A percentile compares a stretch with the other conserved stretches of the same genome.
phyloP scores from a whole-genome alignment of 2,329 filamentous ascomycete genomes.

The Balansia obtecta region DNA sequence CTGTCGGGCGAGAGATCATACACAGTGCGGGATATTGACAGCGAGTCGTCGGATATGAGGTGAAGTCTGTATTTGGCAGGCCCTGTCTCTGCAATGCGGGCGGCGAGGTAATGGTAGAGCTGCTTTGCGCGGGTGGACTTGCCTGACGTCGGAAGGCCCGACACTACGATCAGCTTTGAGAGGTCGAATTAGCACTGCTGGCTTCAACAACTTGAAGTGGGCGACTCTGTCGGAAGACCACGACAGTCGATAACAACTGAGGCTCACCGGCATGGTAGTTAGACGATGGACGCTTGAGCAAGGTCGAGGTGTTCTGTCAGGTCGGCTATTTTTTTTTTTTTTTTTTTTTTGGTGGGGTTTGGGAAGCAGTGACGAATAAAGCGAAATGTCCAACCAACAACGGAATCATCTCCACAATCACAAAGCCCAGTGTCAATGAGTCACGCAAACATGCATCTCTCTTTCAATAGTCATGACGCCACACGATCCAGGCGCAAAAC shows the following conservation, averaged over 20 bases:
- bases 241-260: not conserved
- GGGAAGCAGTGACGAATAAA: not conserved
- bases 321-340: constrained; percentile 3
- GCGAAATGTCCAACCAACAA: not conserved
- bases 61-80: constrained; percentile 50
- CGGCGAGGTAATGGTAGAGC: constrained; percentile 50
- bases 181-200: constrained; percentile 3
- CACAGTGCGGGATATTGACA: constrained; percentile 56
- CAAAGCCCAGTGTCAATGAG: too few relatives aligned
- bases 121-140: constrained; percentile 56
- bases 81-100: constrained; percentile 32
- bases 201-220: too few relatives aligned
- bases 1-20: constrained; percentile 49
- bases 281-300: not conserved
- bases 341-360: constrained; percentile 3
- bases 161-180: constrained; percentile 52
- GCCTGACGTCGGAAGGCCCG: constrained; percentile 55
- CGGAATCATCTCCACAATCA: too few relatives aligned
- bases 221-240: too few relatives aligned
- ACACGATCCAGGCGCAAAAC: too few relatives aligned
- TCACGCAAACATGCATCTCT: too few relatives aligned
- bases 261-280: constrained; percentile 1
- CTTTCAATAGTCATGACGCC: too few relatives aligned
- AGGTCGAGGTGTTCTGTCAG: not conserved
- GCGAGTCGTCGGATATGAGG: constrained; percentile 59